Base-by-base conservation (phyloP, 441 rosid genomes). In the Populus hybrid region DNA sequence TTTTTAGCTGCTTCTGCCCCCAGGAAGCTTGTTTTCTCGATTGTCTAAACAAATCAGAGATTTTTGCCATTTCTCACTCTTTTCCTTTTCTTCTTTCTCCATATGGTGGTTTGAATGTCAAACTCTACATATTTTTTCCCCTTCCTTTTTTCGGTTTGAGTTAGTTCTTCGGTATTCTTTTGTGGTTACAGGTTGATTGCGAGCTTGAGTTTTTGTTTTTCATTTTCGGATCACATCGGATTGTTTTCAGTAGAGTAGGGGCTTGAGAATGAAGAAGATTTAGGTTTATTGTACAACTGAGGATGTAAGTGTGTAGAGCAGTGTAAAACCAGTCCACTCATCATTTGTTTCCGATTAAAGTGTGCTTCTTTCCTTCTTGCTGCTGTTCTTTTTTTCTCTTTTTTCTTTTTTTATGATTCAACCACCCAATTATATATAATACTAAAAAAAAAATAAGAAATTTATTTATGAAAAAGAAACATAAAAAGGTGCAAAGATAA, bases 281-380 rank as follows among this genome's bases (percentile, higher is more conserved):
- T 73, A 28, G 80, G 67, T 83, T 84, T 79, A 81, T 68, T 86
- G 70, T 80, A 77, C 82, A 81, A 78, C 82, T 73, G 87, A 85
- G 85, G 88, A 84, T 84, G 81, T 67, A 85, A 81, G 89, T 83
- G 85, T 90, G 93, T 90, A 90, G 83, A 90, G 90, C 83, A 74
- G 85, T 78, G 85, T 85, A 35, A 35, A 30, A 30, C 32, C 32
- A 30, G 32, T 30, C 32, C 32, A 30, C 32, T 30, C 32, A 30
- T 30, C 32, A 30, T 30, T 30, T 30, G 32, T 30, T 30, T 30
- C 32, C 32, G 0, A 30, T 30, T 30, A 30, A 30, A 30, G 32
- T 30, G 32, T 30, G 32, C 4, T 30, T 30, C 32, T 30, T 30
- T 30, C 3, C 32, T 30, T 30, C 4, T 30, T 30, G 32, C 32